A percentile compares a stretch with the other conserved stretches of the same genome.
phyloP scores from a whole-genome alignment of 2,329 filamentous ascomycete species.

The Claviceps monticola region DNA sequence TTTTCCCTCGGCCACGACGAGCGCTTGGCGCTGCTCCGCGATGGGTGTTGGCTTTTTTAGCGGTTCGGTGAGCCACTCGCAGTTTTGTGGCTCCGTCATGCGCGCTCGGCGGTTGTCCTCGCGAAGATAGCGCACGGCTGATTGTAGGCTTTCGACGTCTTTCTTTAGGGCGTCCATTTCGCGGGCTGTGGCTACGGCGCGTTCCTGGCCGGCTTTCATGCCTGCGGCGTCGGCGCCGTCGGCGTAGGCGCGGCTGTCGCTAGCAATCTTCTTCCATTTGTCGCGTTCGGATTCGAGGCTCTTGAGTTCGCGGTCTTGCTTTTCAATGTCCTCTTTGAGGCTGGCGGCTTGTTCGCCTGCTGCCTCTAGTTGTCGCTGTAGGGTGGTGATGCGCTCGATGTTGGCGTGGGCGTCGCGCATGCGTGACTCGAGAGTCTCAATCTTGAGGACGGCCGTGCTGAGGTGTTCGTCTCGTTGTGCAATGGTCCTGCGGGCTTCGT shows the following conservation, averaged over 20 bases:
- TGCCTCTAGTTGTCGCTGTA: constrained; percentile 45
- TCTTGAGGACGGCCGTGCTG: constrained; percentile 79
- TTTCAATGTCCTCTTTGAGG: constrained; percentile 50
- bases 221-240: constrained; percentile 36
- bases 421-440: constrained; percentile 78
- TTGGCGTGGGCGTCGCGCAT: constrained; percentile 76
- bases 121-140: constrained; percentile 52
- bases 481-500: constrained; percentile 59
- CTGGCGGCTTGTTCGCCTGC: constrained; percentile 35
- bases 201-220: constrained; percentile 47
- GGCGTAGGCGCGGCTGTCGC: constrained; percentile 43
- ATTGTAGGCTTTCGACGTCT: constrained; percentile 51
- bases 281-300: constrained; percentile 51
- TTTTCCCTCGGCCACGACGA: constrained; percentile 46
- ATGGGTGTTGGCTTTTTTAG: constrained; percentile 32
- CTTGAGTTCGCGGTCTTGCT: constrained; percentile 53
- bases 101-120: constrained; percentile 53
- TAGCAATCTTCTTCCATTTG: constrained; percentile 58
- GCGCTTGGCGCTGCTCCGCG: constrained; percentile 32
- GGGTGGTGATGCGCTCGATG: constrained; percentile 50
- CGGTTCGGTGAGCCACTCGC: constrained; percentile 50
- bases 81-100: constrained; percentile 37
- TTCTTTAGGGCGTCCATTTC: constrained; percentile 60
- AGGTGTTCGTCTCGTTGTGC: constrained; percentile 67
- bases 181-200: constrained; percentile 53